These are phyloP conservation scores for Pseudogymnoascus sp. DNA, from an alignment of 2,329 filamentous ascomycete species.

Conservation along the genomic window DNA sequence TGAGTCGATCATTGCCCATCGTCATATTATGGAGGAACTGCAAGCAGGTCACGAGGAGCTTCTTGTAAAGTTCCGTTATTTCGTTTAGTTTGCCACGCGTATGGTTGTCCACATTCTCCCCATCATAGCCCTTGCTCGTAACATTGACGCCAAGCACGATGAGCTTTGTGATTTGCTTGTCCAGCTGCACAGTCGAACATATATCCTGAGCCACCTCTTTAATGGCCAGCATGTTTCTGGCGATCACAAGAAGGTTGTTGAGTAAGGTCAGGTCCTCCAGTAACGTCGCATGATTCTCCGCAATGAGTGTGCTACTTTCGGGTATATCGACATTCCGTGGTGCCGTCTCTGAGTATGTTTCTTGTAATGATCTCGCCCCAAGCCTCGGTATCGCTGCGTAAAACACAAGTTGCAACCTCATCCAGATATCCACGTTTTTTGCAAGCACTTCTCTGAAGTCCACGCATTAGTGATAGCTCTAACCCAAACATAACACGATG, in stretches of 20 bases:
- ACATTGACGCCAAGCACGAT: conserved; percentile 62
- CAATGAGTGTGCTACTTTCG: conserved; percentile 56
- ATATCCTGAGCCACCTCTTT: conserved; percentile 61
- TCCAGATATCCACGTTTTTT: conserved; percentile 59
- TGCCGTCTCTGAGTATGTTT: conserved; percentile 47
- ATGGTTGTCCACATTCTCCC: conserved; percentile 52
- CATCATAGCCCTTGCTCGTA: conserved; percentile 61
- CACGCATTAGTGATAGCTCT: not conserved
- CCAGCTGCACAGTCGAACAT: conserved; percentile 57
- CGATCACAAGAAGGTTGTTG: conserved; percentile 63
- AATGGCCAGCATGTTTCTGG: conserved; percentile 58
- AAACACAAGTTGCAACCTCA: conserved; percentile 58
- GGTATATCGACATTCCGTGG: conserved; percentile 53
- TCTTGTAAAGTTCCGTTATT: conserved; percentile 61
- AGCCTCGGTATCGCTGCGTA: conserved; percentile 55
- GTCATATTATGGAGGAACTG: conserved; percentile 66
- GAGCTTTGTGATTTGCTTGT: conserved; percentile 60
- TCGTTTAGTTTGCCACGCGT: conserved; percentile 54
- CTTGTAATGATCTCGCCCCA: conserved; percentile 53
- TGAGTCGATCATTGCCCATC: conserved; percentile 62
- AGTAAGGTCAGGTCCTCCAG: conserved; percentile 58
- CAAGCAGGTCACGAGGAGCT: conserved; percentile 57
- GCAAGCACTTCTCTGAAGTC: conserved; percentile 49
- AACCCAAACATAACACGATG: not conserved
- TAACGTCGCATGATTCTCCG: conserved; percentile 54